These are phyloP conservation scores for Apiospora pterosperma DNA, from an alignment of 2,329 filamentous ascomycete genomes.

Conservation along the genomic window DNA sequence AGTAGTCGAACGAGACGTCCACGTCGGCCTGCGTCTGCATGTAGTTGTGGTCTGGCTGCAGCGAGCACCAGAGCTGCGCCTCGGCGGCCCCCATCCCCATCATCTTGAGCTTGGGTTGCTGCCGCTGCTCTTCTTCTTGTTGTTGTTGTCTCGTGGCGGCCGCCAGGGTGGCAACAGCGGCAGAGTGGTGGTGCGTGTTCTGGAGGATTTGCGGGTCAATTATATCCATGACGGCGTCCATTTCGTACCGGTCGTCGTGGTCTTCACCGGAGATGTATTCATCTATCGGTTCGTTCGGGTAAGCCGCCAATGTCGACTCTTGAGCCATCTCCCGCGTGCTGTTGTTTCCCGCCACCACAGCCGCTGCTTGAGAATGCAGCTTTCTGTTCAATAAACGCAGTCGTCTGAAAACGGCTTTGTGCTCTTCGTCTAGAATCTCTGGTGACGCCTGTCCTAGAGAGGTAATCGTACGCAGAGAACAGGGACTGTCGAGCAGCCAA, in stretches of 20 bases:
- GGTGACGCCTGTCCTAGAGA: not conserved
- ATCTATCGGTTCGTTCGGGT: not conserved
- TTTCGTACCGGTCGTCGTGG: not conserved
- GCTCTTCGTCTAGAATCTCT: not conserved
- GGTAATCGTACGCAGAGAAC: not conserved
- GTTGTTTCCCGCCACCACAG: not conserved
- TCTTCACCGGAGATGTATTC: not conserved
- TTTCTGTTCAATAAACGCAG: not conserved
- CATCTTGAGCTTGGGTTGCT: not conserved
- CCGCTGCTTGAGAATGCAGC: not conserved
- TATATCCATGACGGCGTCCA: not conserved
- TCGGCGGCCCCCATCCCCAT: not conserved
- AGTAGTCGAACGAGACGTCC: not conserved
- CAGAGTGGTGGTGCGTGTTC: not conserved
- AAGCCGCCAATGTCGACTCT: not conserved
- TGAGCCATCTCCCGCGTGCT: not conserved
- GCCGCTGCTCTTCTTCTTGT: too few relatives aligned
- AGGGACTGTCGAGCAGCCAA: conserved; percentile 2
- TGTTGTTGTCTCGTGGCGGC: not conserved
- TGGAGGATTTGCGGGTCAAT: not conserved
- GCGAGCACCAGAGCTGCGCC: not conserved
- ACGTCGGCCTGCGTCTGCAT: not conserved
- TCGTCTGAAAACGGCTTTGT: not conserved
- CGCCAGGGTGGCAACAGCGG: not conserved
- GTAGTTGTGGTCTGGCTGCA: not conserved